Evolutionary conservation across 352 stramenopile genomes (phyloP).

Genomic region (Pythium sp.): DNA sequence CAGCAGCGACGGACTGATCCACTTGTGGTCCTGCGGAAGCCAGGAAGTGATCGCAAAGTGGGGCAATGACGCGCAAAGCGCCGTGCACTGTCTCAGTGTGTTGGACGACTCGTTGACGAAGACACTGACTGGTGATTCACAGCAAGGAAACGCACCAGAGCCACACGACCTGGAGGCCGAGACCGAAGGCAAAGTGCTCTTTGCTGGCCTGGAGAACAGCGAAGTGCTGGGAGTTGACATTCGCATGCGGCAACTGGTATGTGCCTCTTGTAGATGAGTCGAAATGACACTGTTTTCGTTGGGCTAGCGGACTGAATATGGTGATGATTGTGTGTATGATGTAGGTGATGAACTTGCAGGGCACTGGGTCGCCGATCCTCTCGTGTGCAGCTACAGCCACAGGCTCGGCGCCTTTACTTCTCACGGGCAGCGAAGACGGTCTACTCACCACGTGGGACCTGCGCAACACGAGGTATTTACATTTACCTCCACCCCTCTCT

Average conservation of each 20-base stretch:
- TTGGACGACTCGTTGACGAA: constrained; percentile 30
- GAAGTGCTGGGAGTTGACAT: constrained; percentile 62
- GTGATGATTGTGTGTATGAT: background rate
- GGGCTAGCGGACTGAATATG: background rate
- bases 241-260: constrained; percentile 36
- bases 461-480: constrained; percentile 39
- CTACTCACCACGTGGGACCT: constrained; percentile 62
- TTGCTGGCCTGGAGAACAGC: constrained; percentile 62
- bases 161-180: constrained; percentile 37
- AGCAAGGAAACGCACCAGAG: constrained; percentile 8
- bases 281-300: background rate
- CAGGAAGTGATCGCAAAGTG: constrained; percentile 58
- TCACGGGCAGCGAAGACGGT: constrained; percentile 66
- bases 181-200: constrained; percentile 61
- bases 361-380: constrained; percentile 33
- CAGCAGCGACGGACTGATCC: constrained; percentile 56
- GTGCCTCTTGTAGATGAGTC: background rate
- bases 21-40: constrained; percentile 61
- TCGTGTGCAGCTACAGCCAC: constrained; percentile 26
- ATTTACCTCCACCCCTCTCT: no score
- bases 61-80: constrained; percentile 52
- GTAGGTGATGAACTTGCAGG: constrained; percentile 41
- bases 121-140: constrained; percentile 1
- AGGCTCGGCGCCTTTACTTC: constrained; percentile 25
- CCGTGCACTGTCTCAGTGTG: constrained; percentile 48